A percentile compares a stretch with the other conserved stretches of the same genome.
Evolutionary conservation across 495 filamentous ascomycete genomes (phyloP).

Genomic region (Penicillium crystallinum): DNA sequence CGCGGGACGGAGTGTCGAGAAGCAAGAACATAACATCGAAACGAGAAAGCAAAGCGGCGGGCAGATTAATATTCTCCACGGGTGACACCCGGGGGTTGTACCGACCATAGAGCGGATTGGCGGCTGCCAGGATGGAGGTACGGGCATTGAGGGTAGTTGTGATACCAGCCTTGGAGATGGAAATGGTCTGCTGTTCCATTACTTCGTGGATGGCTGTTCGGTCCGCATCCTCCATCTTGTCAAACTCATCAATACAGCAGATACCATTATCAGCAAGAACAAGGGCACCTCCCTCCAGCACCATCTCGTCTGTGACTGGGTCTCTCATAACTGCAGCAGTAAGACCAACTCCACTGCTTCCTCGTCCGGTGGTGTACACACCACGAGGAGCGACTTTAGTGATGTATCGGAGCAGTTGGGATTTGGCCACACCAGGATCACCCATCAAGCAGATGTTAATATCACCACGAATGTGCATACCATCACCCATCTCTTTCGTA

Average conservation of each 20-base stretch:
- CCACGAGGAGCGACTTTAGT: constrained; percentile 95
- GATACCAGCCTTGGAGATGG: constrained; percentile 97
- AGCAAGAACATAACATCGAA: constrained; percentile 97
- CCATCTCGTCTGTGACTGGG: constrained; percentile 98
- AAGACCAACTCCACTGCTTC: constrained; percentile 92
- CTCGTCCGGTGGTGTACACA: constrained; percentile 95
- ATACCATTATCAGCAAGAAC: constrained; percentile 97
- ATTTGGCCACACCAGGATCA: constrained; percentile 98
- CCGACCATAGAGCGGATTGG: constrained; percentile 94
- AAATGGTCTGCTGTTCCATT: constrained; percentile 99
- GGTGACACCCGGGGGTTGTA: constrained; percentile 97
- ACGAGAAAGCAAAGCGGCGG: constrained; percentile 88
- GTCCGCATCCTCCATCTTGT: constrained; percentile 98
- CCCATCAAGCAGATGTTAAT: constrained; percentile 99
- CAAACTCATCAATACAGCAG: constrained; percentile 99
- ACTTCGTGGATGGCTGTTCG: constrained; percentile 98
- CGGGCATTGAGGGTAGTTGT: constrained; percentile 93
- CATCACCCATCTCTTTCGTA: constrained; percentile 94
- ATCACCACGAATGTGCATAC: constrained; percentile 96
- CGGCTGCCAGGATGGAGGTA: constrained; percentile 94
- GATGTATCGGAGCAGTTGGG: constrained; percentile 95
- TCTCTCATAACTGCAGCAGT: constrained; percentile 98
- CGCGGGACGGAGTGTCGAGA: constrained; percentile 83
- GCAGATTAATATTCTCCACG: constrained; percentile 98
- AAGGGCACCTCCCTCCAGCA: constrained; percentile 91